Percentiles rank a stretch among this genome's conserved stretches.
phyloP scores from a whole-genome alignment of 2,329 filamentous ascomycete genomes.

The Paramyrothecium roridum region DNA sequence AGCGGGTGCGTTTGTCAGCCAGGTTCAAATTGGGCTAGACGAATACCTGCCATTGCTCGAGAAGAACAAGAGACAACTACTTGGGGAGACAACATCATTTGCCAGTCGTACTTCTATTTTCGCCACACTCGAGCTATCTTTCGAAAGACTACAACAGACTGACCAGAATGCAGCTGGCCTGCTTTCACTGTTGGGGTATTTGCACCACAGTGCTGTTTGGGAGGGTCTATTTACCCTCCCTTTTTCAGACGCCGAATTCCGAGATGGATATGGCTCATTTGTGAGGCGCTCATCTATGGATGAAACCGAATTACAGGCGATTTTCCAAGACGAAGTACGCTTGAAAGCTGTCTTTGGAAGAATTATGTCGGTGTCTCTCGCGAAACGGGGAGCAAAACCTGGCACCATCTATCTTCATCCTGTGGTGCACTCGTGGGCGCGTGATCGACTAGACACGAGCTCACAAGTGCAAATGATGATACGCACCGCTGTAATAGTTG shows the following conservation, averaged over 20 bases:
- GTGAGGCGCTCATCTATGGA: not conserved
- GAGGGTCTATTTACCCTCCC: not conserved
- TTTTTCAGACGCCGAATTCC: not conserved
- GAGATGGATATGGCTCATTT: not conserved
- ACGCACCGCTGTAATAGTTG: not conserved
- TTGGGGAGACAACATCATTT: not conserved
- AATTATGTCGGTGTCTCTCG: not conserved
- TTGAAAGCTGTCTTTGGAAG: not conserved
- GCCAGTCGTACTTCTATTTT: not conserved
- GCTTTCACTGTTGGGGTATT: not conserved
- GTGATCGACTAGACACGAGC: not conserved
- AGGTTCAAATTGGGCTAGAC: not conserved
- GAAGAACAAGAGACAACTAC: not conserved
- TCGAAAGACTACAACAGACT: not conserved
- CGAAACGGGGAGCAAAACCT: not conserved
- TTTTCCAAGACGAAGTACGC: not conserved
- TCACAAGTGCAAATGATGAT: not conserved
- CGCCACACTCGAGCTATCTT: not conserved
- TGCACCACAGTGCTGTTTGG: not conserved
- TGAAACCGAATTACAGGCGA: not conserved
- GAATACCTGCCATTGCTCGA: not conserved
- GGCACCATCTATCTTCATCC: not conserved
- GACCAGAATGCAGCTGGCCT: not conserved
- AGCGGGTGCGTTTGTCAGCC: not conserved
- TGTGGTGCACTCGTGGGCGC: not conserved